These are phyloP conservation scores for Canariomyces notabilis DNA, from an alignment of 2,329 filamentous ascomycete genomes.

Conservation along the genomic window DNA sequence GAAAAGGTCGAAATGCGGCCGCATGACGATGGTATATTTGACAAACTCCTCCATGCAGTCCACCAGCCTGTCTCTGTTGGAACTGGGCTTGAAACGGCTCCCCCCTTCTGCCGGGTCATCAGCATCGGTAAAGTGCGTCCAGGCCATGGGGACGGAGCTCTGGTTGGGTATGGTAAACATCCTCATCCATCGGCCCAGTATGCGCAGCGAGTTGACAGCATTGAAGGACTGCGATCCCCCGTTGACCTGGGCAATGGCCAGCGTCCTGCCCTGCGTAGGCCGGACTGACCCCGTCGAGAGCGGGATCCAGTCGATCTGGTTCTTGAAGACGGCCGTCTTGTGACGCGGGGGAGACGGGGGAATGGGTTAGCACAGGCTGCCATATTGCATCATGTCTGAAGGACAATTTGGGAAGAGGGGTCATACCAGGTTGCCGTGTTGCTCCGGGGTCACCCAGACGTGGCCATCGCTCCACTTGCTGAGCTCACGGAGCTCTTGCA, in stretches of 20 bases:
- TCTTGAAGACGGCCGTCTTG: slow-evolving; percentile 64
- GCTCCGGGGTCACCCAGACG: slow-evolving; percentile 61
- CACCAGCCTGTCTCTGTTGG: slow-evolving; percentile 55
- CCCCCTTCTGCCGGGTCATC: slow-evolving; percentile 25
- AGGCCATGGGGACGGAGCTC: slow-evolving; percentile 58
- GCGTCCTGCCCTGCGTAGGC: slow-evolving; percentile 60
- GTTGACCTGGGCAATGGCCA: slow-evolving; percentile 57
- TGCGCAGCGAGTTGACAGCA: slow-evolving; percentile 58
- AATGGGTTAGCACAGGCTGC: too few relatives aligned
- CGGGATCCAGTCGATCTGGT: slow-evolving; percentile 67
- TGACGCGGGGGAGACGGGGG: too few relatives aligned
- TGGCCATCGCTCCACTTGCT: slow-evolving; percentile 63
- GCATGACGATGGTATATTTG: slow-evolving; percentile 62
- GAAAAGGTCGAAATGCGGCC: slow-evolving; percentile 56
- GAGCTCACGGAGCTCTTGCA: slow-evolving; percentile 57
- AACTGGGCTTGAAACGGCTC: slow-evolving; percentile 48
- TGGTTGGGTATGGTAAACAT: slow-evolving; percentile 66
- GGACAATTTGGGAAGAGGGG: not conserved
- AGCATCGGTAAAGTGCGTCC: slow-evolving; percentile 38
- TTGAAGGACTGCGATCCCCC: slow-evolving; percentile 65
- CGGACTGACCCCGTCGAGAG: slow-evolving; percentile 56
- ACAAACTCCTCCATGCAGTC: slow-evolving; percentile 69
- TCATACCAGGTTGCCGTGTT: slow-evolving; percentile 57
- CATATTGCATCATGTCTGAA: too few relatives aligned
- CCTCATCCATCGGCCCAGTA: slow-evolving; percentile 64